Evolutionary conservation across 352 stramenopile genomes (phyloP), one percentile per base, ranked within the genome.

Genomic region (Hyphochytrium catenoides): DNA sequence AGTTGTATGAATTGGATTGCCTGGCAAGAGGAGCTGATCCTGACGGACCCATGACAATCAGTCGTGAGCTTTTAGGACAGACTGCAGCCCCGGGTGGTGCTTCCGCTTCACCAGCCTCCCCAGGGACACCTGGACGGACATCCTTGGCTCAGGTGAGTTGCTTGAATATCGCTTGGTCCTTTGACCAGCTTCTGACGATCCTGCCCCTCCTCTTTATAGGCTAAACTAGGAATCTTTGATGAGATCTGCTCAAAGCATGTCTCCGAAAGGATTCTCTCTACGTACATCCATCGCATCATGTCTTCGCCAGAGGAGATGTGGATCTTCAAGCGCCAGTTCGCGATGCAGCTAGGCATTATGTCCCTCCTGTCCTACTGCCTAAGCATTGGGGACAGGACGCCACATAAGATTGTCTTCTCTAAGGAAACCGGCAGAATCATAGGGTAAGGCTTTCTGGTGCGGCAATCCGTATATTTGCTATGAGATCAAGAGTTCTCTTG

Each of bases 301-400:
- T 49, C 57, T 8, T 54, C 67, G 39, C 69, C 51, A 14, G 72
- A 87, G 27, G 58, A 66, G 11, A 79, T 81, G 40, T 83, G 77
- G 36, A 60, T 81, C 46, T 83, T 84, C 37, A 63, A 71, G 34
- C 73, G 52, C 39, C 65, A 77, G 42, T 85, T 87, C 52, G 75
- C 68, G 12, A 74, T 77, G 46, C 67, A 87, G 43, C 37, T 78
- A 18, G 72, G 65, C 21, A 53, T 87, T 4, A 78, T 63, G 33
- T 82, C 63, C 18, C 74, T 84, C 33, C 48, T 87, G 34, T 74
- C 72, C 43, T 83, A 83, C 43, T 61, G 56, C 9, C 50, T 87
- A 14, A 78, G 76, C 50, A 66, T 81, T 8, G 72, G 72, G 1
- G 68, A 87, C 36, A 67, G 71, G 17, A 68, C 70, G 21, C 72